A percentile compares a stretch with the other conserved stretches of the same genome.
phyloP scores from a whole-genome alignment of 768 basidiomycete genomes.

The Multifurca ochricompacta region DNA sequence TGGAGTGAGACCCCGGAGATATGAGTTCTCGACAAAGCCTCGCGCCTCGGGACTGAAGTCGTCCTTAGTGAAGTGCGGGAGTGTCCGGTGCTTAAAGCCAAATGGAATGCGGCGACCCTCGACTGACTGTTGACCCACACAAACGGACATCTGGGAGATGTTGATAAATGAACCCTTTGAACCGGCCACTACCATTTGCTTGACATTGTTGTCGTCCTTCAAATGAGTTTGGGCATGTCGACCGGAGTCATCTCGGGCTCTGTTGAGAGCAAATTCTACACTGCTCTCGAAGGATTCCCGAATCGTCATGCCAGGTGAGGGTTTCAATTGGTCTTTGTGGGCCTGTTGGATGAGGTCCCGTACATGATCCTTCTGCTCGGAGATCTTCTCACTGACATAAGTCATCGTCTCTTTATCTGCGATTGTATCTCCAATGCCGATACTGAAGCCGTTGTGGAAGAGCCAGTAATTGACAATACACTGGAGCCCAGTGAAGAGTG shows the following conservation, averaged over 20 bases:
- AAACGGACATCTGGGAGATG: conserved; percentile 99
- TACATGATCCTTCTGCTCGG: conserved; percentile 75
- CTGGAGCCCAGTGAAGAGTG: conserved; percentile 89
- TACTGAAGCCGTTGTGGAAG: conserved; percentile 98
- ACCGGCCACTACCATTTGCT: conserved; percentile 99
- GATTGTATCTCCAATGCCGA: conserved; percentile 98
- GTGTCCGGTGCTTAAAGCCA: conserved; percentile 92
- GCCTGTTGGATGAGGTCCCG: conserved; percentile 72
- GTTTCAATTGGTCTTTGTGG: conserved; percentile 78
- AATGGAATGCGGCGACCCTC: conserved; percentile 98
- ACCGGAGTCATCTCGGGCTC: conserved; percentile 92
- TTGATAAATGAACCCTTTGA: conserved; percentile 99
- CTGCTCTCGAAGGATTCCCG: conserved; percentile 95
- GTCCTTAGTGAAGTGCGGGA: conserved; percentile 97
- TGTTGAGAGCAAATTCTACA: conserved; percentile 86
- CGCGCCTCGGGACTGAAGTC: conserved; percentile 97
- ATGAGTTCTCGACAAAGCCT: conserved; percentile 99
- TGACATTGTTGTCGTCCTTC: conserved; percentile 99
- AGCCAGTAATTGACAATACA: conserved; percentile 98
- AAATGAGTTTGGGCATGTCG: conserved; percentile 94
- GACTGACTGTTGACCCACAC: conserved; percentile 97
- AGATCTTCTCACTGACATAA: conserved; percentile 76
- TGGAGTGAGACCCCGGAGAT: conserved; percentile 90
- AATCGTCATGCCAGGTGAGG: conserved; percentile 96
- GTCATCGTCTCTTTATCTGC: conserved; percentile 86